phyloP scores from a whole-genome alignment of 2,329 filamentous ascomycete species.

The Albophoma yamanashiensis region DNA sequence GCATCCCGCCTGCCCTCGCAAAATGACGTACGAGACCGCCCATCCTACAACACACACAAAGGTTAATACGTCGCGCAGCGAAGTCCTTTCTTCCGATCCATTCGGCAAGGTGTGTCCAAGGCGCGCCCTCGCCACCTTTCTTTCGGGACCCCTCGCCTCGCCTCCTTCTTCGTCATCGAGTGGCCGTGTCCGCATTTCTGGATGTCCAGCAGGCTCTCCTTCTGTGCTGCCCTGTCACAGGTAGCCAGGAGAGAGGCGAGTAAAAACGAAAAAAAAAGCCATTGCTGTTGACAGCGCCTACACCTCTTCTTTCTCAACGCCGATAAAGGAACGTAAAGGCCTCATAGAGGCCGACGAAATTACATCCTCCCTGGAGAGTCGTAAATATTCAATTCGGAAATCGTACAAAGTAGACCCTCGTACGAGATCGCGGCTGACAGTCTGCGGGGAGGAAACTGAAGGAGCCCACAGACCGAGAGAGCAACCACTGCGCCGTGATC shows the following conservation, averaged over 20 bases:
- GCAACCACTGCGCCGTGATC: background rate
- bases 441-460: background rate
- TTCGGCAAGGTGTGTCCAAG: conserved; percentile 2
- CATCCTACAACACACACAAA: background rate
- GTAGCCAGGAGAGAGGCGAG: background rate
- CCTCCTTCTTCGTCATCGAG: background rate
- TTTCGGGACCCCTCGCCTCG: background rate
- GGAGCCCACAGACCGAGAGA: background rate
- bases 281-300: conserved; percentile 3
- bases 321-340: conserved; percentile 26
- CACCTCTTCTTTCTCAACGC: conserved; percentile 19
- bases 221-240: background rate
- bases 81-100: background rate
- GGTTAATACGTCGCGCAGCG: background rate
- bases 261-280: conserved; percentile 1
- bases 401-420: background rate
- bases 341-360: conserved; percentile 23
- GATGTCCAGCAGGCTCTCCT: background rate
- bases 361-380: conserved; percentile 23
- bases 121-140: background rate
- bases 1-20: background rate
- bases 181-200: background rate
- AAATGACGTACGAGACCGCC: background rate
- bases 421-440: background rate
- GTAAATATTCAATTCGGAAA: conserved; percentile 10